Conservation (phyloP, 1,284 basidiomycete species). For the Austroboletus novae-zelandiae region DNA sequence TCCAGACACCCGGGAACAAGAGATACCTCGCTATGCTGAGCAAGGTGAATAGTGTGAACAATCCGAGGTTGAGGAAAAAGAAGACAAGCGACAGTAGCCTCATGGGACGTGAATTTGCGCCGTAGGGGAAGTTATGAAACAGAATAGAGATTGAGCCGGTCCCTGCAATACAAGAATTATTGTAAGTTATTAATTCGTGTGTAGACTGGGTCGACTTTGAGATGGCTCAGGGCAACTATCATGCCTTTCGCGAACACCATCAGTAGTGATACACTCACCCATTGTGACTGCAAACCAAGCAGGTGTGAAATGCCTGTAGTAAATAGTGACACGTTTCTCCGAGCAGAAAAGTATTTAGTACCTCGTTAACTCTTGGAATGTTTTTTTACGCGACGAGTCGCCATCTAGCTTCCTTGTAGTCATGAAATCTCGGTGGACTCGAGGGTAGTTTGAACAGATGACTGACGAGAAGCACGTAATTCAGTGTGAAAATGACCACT, state of each 20-base stretch:
- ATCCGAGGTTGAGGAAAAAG: slow-evolving; percentile 64
- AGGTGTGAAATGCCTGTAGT: slow-evolving; percentile 41
- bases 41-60: slow-evolving; percentile 58
- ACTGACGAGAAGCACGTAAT: too few species aligned
- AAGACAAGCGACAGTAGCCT: slow-evolving; percentile 48
- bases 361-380: slow-evolving; percentile 23
- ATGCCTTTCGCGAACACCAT: not conserved
- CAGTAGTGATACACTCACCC: slow-evolving; percentile 37
- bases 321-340: not conserved
- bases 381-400: slow-evolving; percentile 8
- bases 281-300: slow-evolving; percentile 53
- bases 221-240: not conserved
- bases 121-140: slow-evolving; percentile 55
- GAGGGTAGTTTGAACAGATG: not conserved
- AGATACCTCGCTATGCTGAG: slow-evolving; percentile 52
- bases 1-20: slow-evolving; percentile 57
- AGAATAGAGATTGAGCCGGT: slow-evolving; percentile 56
- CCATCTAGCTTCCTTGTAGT: not conserved
- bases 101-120: slow-evolving; percentile 38
- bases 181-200: not conserved
- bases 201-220: not conserved
- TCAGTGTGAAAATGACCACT: too few species aligned
- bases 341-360: slow-evolving; percentile 1
- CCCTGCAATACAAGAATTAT: slow-evolving; percentile 33
- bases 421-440: not conserved